Base-by-base conservation (phyloP, 139 green algal species). In the Chlorella sorokiniana region DNA sequence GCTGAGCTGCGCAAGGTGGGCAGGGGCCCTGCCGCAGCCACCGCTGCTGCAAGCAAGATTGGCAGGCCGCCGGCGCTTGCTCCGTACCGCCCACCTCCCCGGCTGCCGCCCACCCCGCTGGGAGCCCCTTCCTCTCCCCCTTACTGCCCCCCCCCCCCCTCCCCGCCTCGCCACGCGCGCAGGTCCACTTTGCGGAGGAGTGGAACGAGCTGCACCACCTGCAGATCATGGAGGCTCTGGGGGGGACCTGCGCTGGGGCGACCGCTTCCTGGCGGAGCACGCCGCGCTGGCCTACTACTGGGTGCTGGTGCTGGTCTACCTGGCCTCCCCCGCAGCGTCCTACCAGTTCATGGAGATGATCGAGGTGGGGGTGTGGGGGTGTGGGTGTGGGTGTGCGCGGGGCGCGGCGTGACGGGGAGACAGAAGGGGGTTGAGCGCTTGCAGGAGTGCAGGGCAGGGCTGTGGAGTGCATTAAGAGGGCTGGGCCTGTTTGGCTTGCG, bases 141-240 rank as follows among this genome's bases (percentile, higher is more conserved):
- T 35, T 44, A 20, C 3, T 1, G 33, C 23, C 63, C n/a, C 9
- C 33, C 31, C 62, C 62, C 40, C 2, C 29, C 18, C n/a, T 41
- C 27, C 22, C 29, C 40, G 27, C 38, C n/a, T 6, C 6, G 65
- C 16, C 42, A 2, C 14, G n/a, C 38, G 9, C 37, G 75, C 69
- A 87, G 85, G 81, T 98, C 44, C 95, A 98, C 85, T 96, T 95
- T 92, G 94, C 94, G 2, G 93, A 98, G 92, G 95, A 98, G 86
- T 98, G 94, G 94, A 98, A 98, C 74, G 95, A 98, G 88, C 82
- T 97, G 81, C 94, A 97, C 79, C 89, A 92, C 76, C 79, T 96
- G 42, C 93, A 97, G 78, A 99, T 98, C 88, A 98, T 99, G 94
- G 96, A 99, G 88, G 90, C 90, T 0, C 88, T 99, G 63, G 96